These are phyloP conservation scores for Mangifera indica DNA, from an alignment of 345 rosid species.

Conservation along the genomic window DNA sequence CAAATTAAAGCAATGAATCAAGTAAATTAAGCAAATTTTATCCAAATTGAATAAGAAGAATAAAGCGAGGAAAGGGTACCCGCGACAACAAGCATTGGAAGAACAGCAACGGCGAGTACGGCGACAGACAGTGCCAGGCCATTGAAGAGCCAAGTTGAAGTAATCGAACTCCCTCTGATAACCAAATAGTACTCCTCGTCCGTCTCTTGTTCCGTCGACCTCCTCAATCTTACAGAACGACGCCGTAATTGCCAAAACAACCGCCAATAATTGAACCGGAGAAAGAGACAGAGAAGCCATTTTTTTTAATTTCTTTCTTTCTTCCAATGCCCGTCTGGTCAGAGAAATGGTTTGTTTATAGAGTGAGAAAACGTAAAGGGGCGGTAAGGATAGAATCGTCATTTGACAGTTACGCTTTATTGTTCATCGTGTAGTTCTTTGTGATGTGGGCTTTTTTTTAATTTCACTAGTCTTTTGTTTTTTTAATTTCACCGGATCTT, in stretches of 20 bases:
- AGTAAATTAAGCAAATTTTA: neutral
- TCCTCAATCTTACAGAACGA: constrained; percentile 12
- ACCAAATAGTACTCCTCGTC: constrained; percentile 14
- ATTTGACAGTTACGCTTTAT: too few relatives aligned
- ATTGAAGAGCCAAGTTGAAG: constrained; percentile 72
- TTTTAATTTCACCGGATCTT: too few relatives aligned
- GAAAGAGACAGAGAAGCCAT: constrained; percentile 25
- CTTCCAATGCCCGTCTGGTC: neutral
- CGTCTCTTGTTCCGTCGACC: constrained; percentile 3
- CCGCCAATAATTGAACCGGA: constrained; percentile 3
- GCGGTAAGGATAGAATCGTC: neutral
- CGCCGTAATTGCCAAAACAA: neutral
- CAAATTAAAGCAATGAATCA: neutral
- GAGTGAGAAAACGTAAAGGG: neutral
- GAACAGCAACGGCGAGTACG: constrained; percentile 79
- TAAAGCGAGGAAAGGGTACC: constrained; percentile 30
- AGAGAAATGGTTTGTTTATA: too few relatives aligned
- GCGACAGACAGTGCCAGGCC: constrained; percentile 86
- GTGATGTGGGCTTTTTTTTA: too few relatives aligned
- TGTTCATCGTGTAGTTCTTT: too few relatives aligned
- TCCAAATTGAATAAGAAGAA: neutral
- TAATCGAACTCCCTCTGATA: constrained; percentile 85
- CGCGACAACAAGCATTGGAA: constrained; percentile 80
- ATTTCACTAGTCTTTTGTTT: too few relatives aligned
- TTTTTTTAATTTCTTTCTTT: too few relatives aligned